These are phyloP conservation scores for Diaporthe citrichinensis DNA, from an alignment of 2,329 filamentous ascomycete genomes.

Conservation along the genomic window DNA sequence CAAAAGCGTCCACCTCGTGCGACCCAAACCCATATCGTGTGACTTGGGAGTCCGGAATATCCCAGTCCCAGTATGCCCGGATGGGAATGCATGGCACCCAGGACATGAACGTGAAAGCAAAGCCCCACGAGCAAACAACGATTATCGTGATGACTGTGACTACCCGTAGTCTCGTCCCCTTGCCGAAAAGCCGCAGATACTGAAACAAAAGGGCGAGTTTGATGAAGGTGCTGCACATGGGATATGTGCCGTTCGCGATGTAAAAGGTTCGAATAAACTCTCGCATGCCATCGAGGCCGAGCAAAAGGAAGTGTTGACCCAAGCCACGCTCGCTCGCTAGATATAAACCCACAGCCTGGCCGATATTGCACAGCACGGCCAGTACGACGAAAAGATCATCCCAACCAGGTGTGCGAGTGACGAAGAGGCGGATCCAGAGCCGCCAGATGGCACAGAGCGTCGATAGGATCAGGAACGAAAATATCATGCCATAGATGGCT, in stretches of 20 bases:
- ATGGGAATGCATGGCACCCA: slow-evolving; percentile 52
- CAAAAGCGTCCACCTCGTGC: slow-evolving; percentile 44
- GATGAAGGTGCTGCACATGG: slow-evolving; percentile 43
- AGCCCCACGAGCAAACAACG: slow-evolving; percentile 50
- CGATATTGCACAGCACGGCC: slow-evolving; percentile 37
- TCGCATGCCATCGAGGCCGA: slow-evolving; percentile 29
- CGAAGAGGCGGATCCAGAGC: slow-evolving; percentile 41
- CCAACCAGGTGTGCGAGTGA: slow-evolving; percentile 41
- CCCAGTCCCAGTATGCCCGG: slow-evolving; percentile 50
- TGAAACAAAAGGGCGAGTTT: slow-evolving; percentile 44
- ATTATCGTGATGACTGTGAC: slow-evolving; percentile 46
- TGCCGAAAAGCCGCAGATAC: slow-evolving; percentile 43
- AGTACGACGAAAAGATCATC: slow-evolving; percentile 44
- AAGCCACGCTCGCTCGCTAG: slow-evolving; percentile 19
- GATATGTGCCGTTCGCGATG: slow-evolving; percentile 42
- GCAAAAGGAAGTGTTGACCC: slow-evolving; percentile 35
- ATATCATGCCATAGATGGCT: slow-evolving; percentile 41
- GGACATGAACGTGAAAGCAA: slow-evolving; percentile 50
- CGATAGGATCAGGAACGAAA: slow-evolving; percentile 41
- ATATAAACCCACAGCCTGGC: slow-evolving; percentile 14
- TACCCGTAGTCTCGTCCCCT: slow-evolving; percentile 35
- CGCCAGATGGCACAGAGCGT: slow-evolving; percentile 42
- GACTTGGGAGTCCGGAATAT: slow-evolving; percentile 1
- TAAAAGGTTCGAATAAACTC: slow-evolving; percentile 41
- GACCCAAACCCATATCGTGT: slow-evolving; percentile 51